phyloP scores from a whole-genome alignment of 768 basidiomycete species.

The Dentipellis fragilis region DNA sequence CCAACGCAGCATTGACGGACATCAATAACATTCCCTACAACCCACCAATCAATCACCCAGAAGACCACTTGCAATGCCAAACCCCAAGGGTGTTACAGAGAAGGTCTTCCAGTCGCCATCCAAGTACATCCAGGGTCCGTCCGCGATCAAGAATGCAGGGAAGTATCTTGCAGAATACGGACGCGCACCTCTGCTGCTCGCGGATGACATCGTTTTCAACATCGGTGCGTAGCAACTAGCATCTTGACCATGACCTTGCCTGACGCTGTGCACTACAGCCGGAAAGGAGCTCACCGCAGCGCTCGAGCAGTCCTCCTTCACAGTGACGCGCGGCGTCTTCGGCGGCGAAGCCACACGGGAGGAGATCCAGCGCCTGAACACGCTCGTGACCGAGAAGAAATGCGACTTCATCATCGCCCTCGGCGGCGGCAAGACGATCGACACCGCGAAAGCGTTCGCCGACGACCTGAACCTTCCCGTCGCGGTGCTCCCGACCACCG shows the following conservation, averaged over 20 bases:
- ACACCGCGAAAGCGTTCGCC: conserved; percentile 20
- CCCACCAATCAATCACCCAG: not conserved
- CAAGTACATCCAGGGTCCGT: conserved; percentile 24
- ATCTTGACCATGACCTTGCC: not conserved
- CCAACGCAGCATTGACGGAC: not conserved
- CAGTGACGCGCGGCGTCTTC: conserved; percentile 17
- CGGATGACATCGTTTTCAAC: conserved; percentile 20
- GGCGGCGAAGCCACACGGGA: conserved; percentile 21
- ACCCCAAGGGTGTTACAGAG: conserved; percentile 18
- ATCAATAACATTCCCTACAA: not conserved
- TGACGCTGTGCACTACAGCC: conserved; percentile 7
- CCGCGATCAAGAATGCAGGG: conserved; percentile 21
- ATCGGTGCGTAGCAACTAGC: conserved; percentile 15
- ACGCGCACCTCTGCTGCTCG: conserved; percentile 16
- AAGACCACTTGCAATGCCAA: conserved; percentile 8
- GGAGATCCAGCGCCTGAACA: conserved; percentile 18
- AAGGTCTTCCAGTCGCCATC: conserved; percentile 23
- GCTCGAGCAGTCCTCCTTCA: conserved; percentile 16
- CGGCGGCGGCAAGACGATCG: conserved; percentile 24
- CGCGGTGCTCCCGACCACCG: conserved; percentile 22
- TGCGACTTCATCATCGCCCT: conserved; percentile 22
- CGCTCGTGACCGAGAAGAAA: conserved; percentile 9
- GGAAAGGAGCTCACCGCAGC: conserved; percentile 18
- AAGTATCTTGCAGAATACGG: conserved; percentile 19
- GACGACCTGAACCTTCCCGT: conserved; percentile 18